These are phyloP conservation scores for Rhodotorula sp. DNA, from an alignment of 1,284 basidiomycete genomes.

Conservation along the genomic window DNA sequence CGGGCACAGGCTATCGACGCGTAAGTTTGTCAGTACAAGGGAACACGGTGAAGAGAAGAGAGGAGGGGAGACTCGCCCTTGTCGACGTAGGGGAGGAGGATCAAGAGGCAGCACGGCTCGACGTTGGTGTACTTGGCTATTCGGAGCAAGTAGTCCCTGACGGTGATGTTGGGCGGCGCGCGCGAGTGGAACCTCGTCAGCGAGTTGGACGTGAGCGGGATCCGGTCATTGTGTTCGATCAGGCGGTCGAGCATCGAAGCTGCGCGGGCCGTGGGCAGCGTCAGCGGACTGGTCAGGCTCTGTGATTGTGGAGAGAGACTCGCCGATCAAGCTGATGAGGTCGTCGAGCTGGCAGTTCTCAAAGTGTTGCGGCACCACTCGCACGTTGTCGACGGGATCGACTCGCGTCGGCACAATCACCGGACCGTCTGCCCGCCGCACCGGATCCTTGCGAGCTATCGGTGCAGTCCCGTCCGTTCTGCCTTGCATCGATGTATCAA, in stretches of 20 bases:
- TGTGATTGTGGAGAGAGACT: conserved; percentile 37
- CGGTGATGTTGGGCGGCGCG: conserved; percentile 74
- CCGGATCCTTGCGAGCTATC: not conserved
- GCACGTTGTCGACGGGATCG: conserved; percentile 27
- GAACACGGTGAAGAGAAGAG: not conserved
- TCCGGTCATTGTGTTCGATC: conserved; percentile 88
- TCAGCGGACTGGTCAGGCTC: not conserved
- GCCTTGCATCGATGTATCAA: not conserved
- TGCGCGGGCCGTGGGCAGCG: conserved; percentile 46
- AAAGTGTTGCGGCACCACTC: conserved; percentile 37
- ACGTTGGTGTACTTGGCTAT: conserved; percentile 89
- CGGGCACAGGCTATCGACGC: conserved; percentile 61
- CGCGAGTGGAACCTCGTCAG: conserved; percentile 92
- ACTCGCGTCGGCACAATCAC: conserved; percentile 32
- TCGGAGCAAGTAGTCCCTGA: conserved; percentile 83
- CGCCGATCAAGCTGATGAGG: conserved; percentile 81
- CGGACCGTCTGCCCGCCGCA: conserved; percentile 18
- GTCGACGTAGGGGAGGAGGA: conserved; percentile 90
- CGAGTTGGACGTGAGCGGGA: conserved; percentile 75
- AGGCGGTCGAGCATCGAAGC: conserved; percentile 91
- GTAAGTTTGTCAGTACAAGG: no score
- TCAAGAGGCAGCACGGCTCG: conserved; percentile 85
- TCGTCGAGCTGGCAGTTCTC: conserved; percentile 62
- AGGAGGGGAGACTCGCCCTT: conserved; percentile 51
- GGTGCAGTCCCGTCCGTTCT: not conserved